phyloP scores from a whole-genome alignment of 2,329 filamentous ascomycete genomes.

The Claviceps sp. region DNA sequence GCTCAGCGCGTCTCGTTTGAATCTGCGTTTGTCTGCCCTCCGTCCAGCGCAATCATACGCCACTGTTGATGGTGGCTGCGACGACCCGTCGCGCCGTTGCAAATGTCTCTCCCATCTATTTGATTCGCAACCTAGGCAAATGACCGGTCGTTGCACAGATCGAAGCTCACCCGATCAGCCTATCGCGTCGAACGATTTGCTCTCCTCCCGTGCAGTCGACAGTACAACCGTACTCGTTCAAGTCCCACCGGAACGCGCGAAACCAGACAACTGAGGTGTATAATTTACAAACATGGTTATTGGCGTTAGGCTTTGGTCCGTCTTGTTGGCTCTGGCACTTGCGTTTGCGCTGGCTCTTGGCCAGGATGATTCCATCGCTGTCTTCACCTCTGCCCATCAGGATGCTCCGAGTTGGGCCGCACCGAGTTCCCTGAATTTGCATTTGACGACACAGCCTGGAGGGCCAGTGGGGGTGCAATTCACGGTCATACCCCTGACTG shows the following conservation, averaged over 20 bases:
- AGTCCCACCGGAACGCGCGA: neutral
- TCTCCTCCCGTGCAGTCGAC: neutral
- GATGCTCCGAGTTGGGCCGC: slow-evolving; percentile 26
- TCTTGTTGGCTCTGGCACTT: slow-evolving; percentile 9
- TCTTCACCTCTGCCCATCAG: slow-evolving; percentile 19
- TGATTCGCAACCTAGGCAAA: neutral
- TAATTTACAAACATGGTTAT: neutral
- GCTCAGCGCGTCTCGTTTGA: neutral
- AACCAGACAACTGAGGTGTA: neutral
- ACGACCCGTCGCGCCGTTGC: neutral
- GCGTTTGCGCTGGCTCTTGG: slow-evolving; percentile 19
- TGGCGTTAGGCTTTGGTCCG: slow-evolving; percentile 1
- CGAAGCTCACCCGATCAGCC: neutral
- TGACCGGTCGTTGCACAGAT: slow-evolving; percentile 1
- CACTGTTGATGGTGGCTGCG: neutral
- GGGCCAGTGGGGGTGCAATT: slow-evolving; percentile 20
- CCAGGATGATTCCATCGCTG: slow-evolving; percentile 16
- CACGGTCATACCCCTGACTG: slow-evolving; percentile 32
- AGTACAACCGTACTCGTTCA: neutral
- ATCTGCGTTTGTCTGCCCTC: neutral
- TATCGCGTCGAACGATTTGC: neutral
- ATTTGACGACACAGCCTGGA: slow-evolving; percentile 18
- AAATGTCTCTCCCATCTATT: slow-evolving; percentile 3
- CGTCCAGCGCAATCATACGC: neutral
- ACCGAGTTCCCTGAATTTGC: slow-evolving; percentile 27